phyloP scores from a whole-genome alignment of 2,329 filamentous ascomycete species.

The Phoma sp. region DNA sequence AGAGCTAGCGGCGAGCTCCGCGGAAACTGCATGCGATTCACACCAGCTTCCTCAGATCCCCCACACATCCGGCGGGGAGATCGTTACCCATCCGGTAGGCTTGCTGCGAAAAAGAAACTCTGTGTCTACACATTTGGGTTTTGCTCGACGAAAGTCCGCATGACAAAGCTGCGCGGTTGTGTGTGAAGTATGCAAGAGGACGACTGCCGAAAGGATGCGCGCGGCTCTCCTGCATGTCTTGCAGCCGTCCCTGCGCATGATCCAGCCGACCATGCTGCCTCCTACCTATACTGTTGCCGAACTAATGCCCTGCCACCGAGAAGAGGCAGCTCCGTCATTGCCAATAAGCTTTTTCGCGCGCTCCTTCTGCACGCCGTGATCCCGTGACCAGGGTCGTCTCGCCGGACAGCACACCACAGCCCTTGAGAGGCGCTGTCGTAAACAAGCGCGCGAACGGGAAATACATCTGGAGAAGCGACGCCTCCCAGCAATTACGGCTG shows the following conservation, averaged over 20 bases:
- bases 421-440: too few relatives aligned
- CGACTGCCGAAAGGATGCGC: not conserved
- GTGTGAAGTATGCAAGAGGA: not conserved
- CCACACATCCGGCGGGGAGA: constrained; percentile 4
- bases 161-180: not conserved
- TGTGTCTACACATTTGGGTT: not conserved
- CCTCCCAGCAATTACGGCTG: not conserved
- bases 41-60: constrained; percentile 7
- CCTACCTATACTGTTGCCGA: not conserved
- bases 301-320: not conserved
- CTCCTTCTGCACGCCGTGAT: not conserved
- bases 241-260: constrained; percentile 7
- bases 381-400: not conserved
- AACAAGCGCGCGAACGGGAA: too few relatives aligned
- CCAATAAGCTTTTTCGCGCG: constrained; percentile 8
- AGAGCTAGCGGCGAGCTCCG: not conserved
- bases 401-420: not conserved
- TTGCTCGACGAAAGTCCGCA: not conserved
- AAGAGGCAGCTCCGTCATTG: constrained; percentile 6
- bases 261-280: constrained; percentile 1
- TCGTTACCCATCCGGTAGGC: not conserved
- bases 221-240: not conserved
- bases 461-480: not conserved
- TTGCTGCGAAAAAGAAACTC: not conserved
- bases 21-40: not conserved